Conservation (phyloP, 2,329 filamentous ascomycete species). For the Bisporella sp. region DNA sequence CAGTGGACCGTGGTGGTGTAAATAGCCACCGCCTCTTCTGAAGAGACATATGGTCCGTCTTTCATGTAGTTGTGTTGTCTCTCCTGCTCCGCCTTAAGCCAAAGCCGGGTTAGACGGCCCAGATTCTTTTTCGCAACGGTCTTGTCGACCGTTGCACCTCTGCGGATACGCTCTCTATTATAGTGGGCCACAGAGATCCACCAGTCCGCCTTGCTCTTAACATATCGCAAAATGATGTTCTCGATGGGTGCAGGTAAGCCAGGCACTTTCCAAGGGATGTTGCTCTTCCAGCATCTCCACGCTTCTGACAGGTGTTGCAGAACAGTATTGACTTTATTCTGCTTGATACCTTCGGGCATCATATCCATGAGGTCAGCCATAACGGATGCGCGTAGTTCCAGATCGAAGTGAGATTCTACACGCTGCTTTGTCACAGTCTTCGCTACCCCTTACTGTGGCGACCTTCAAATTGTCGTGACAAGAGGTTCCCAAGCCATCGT, state of each 20-base stretch:
- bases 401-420: conserved; percentile 96
- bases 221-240: conserved; percentile 96
- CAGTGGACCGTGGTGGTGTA: conserved; percentile 99
- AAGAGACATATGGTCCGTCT: conserved; percentile 96
- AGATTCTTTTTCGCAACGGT: conserved; percentile 99
- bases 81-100: conserved; percentile 98
- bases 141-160: conserved; percentile 96
- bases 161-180: conserved; percentile 92
- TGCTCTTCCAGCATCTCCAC: conserved; percentile 99
- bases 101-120: conserved; percentile 85
- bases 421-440: conserved; percentile 99
- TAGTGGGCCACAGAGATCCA: conserved; percentile 99
- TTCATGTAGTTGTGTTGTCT: conserved; percentile 99
- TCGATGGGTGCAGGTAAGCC: conserved; percentile 94
- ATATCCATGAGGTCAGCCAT: conserved; percentile 99
- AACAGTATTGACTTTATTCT: conserved; percentile 98
- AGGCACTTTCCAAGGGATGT: conserved; percentile 99
- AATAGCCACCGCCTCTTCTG: conserved; percentile 95
- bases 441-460: conserved; percentile 98
- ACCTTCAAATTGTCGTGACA: conserved; percentile 96
- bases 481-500: conserved; percentile 92
- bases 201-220: conserved; percentile 99
- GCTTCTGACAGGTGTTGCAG: conserved; percentile 95
- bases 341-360: conserved; percentile 99
- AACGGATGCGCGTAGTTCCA: conserved; percentile 93